Base-by-base conservation (phyloP, 345 rosid genomes). In the Combretum micranthum region DNA sequence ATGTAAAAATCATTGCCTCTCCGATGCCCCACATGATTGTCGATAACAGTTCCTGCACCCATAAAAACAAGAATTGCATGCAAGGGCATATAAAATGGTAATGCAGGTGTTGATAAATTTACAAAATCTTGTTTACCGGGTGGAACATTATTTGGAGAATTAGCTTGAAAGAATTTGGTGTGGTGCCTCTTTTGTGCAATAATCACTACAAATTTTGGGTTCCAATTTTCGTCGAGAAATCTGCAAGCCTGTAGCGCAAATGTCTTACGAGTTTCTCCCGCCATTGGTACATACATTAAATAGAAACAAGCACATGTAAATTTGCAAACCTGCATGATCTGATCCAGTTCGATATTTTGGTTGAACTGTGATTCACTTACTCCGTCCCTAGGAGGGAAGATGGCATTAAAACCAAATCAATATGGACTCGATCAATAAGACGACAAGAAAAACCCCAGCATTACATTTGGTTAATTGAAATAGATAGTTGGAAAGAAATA, bases 361-460 rank as follows among this genome's bases (percentile, higher is more conserved):
- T 74, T 86, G 72, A 92, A 92, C 50, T 88, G 95, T 0, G 98
- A 88, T 65, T 86, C 98, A 18, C 96, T 88, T 12, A 86, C 98
- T n/a, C 98, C 98, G 64, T 92, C 98, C 93, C 98, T 88, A 25
- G 32, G 57, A 57, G 67, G 63, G 19, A 43, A n/a, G 20, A 48
- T 32, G 12, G 32, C 32, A 25, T 25, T 5, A 25, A 5, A 2
- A 25, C 3, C 4, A 25, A 3, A 25, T 3, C 32, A 25, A 3
- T 25, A n/a, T 19, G 20, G 39, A 42, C 17, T 21, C 32, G n/a
- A 15, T 12, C 15, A 19, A 16, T 14, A 51, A n/a, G 22, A 39
- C 42, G n/a, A 42, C 0, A n/a, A n/a, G n/a, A n/a, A 53, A 2
- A 20, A 47, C 20, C 20, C 46, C 26, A 20, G 16, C 15, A 12